Percentiles rank a stretch among this genome's conserved stretches.
phyloP scores from a whole-genome alignment of 1,284 basidiomycete genomes.

The Ganoderma resinaceum region DNA sequence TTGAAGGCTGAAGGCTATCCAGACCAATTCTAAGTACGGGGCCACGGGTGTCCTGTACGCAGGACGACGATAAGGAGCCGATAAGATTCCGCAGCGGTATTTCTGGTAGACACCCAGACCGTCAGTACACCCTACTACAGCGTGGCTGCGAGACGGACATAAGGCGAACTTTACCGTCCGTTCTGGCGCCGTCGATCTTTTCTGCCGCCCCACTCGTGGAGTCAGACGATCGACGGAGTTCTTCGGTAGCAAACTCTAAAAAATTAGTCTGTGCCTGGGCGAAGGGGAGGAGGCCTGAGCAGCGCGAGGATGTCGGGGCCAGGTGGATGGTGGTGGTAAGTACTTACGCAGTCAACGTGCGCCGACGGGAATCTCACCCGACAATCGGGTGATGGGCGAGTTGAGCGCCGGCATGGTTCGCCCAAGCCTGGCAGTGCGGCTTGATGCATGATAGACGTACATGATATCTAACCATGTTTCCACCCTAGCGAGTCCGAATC shows the following conservation, averaged over 20 bases:
- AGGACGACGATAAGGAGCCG: background rate
- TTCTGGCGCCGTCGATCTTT: background rate
- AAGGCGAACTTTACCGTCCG: constrained; percentile 1
- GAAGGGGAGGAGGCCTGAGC: background rate
- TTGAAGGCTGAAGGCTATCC: constrained; percentile 1
- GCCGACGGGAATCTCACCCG: too few relatives aligned
- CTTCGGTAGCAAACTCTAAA: constrained; percentile 2
- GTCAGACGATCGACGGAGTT: background rate
- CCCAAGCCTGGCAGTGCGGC: too few relatives aligned
- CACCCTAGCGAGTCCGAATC: too few relatives aligned
- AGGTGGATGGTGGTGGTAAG: background rate
- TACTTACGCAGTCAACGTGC: background rate
- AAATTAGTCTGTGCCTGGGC: background rate
- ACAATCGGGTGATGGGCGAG: too few relatives aligned
- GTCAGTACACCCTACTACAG: background rate
- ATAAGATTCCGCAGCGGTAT: background rate
- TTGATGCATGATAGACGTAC: too few relatives aligned
- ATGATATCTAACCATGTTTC: too few relatives aligned
- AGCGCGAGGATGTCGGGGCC: background rate
- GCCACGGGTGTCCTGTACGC: background rate
- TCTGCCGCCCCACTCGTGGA: background rate
- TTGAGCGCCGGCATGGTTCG: too few relatives aligned
- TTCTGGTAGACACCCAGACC: background rate
- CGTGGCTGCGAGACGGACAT: background rate
- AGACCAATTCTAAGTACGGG: background rate